Evolutionary conservation across 441 rosid genomes (phyloP), one percentile per base, ranked within the genome.

Genomic region (Breynia disticha): DNA sequence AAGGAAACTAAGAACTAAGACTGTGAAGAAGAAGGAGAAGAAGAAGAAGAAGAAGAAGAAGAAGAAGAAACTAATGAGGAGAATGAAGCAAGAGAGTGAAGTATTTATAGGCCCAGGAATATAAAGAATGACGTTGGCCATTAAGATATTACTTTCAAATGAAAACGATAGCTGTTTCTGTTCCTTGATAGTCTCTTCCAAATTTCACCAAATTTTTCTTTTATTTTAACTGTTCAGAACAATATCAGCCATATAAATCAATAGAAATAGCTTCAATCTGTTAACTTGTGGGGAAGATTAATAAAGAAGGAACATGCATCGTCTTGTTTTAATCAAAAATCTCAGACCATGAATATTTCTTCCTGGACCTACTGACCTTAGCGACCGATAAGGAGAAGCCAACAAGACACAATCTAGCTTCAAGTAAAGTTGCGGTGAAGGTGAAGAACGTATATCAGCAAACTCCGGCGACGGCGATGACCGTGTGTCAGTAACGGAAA

Each of bases 171-270:
- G 3, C 32, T 7, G 32, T 24, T 24, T 24, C 32, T 24, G 3
- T n/a, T n/a, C n/a, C 32, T 24, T 24, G 32, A 24, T 24, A 24
- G 7, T 24, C 32, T 24, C 32, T 24, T 7, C 32, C 66, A 42
- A 59, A 49, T 73, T 61, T 73, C 78, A 68, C n/a, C n/a, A n/a
- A n/a, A n/a, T n/a, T n/a, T n/a, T 62, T 42, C 50, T 11, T 38
- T 45, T 52, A 22, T 51, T 59, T 42, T 43, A 53, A 57, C 44
- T 35, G 3, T 24, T 3, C 28, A 18, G 16, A 17, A 42, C 37
- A 19, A 11, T 48, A 17, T 37, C 57, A 32, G 11, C 18, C 18
- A 15, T 15, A 5, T 16, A 46, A 48, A 32, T 35, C 28, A 24
- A 24, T 24, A 24, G 3, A 24, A 24, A 24, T 24, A 7, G 32